Evolutionary conservation across 2,329 filamentous ascomycete genomes (phyloP).

Genomic region (Diaporthe ampelina): DNA sequence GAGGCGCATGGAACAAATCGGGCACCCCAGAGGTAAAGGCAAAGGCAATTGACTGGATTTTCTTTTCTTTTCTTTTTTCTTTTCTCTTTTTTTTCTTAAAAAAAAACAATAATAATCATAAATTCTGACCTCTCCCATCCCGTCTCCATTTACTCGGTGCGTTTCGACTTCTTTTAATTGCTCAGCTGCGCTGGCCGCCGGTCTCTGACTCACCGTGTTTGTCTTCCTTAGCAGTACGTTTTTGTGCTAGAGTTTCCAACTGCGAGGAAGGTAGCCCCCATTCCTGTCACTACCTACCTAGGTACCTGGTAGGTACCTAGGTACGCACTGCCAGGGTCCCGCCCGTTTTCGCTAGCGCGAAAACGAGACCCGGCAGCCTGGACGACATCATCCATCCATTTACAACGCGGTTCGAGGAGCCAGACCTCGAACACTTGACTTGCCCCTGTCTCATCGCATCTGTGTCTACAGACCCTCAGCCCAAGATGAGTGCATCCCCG

Average conservation of each 20-base stretch:
- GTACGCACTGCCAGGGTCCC: background rate
- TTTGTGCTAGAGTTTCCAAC: background rate
- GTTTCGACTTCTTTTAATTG: background rate
- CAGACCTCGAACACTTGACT: too few relatives aligned
- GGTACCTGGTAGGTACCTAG: too few relatives aligned
- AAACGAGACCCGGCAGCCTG: slow-evolving; percentile 4
- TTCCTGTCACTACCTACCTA: too few relatives aligned
- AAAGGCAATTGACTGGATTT: background rate
- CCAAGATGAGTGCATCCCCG: slow-evolving; percentile 37
- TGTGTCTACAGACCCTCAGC: background rate
- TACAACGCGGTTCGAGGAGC: background rate
- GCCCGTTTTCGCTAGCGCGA: slow-evolving; percentile 19
- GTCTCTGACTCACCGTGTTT: slow-evolving; percentile 14
- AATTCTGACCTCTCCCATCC: too few relatives aligned
- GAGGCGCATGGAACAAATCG: background rate
- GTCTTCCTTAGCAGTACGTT: background rate
- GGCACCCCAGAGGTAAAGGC: background rate
- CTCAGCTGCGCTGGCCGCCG: background rate
- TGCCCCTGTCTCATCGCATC: background rate
- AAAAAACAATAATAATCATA: too few relatives aligned
- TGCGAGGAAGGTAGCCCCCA: background rate
- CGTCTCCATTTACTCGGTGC: background rate
- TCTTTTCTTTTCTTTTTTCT: background rate
- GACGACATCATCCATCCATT: slow-evolving; percentile 23
- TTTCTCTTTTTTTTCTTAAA: too few relatives aligned